Percentiles rank a stretch among this genome's conserved stretches.
These are phyloP conservation scores for Pseudocercospora pini-densiflorae DNA, from an alignment of 2,329 filamentous ascomycete genomes.

Conservation along the genomic window DNA sequence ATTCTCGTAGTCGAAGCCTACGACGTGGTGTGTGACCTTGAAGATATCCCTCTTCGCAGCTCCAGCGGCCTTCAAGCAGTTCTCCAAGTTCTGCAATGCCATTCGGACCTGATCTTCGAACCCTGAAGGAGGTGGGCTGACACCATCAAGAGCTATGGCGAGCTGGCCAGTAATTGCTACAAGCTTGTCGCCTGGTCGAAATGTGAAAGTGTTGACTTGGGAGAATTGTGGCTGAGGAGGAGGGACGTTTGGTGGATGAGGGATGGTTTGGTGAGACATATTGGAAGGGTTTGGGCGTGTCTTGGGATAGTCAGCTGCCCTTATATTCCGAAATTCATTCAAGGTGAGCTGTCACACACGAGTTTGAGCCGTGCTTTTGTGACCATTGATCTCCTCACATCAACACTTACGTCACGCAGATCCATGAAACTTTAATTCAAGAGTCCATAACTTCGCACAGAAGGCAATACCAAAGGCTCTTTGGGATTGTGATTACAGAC, in stretches of 20 bases:
- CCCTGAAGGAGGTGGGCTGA: constrained; percentile 15
- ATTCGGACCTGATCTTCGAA: constrained; percentile 26
- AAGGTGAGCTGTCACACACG: no score
- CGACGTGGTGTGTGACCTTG: constrained; percentile 31
- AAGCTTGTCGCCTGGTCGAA: constrained; percentile 20
- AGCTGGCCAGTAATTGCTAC: constrained; percentile 29
- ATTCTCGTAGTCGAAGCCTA: constrained; percentile 27
- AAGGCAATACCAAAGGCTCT: neutral
- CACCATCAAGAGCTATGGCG: constrained; percentile 22
- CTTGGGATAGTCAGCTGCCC: no score
- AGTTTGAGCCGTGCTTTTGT: no score
- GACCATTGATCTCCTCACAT: no score
- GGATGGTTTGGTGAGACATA: constrained; percentile 5
- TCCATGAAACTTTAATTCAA: neutral
- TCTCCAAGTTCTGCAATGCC: constrained; percentile 28
- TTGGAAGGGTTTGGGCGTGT: no score
- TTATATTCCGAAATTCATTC: no score
- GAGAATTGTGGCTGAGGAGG: constrained; percentile 26
- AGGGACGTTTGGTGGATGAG: constrained; percentile 18
- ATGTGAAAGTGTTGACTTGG: constrained; percentile 26
- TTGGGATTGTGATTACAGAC: no score
- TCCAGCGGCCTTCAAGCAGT: constrained; percentile 25
- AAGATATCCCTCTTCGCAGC: constrained; percentile 29
- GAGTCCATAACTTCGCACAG: neutral
- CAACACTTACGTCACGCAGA: neutral